phyloP scores from a whole-genome alignment of 2,329 filamentous ascomycete genomes.

The Arthrinium puccinioides region DNA sequence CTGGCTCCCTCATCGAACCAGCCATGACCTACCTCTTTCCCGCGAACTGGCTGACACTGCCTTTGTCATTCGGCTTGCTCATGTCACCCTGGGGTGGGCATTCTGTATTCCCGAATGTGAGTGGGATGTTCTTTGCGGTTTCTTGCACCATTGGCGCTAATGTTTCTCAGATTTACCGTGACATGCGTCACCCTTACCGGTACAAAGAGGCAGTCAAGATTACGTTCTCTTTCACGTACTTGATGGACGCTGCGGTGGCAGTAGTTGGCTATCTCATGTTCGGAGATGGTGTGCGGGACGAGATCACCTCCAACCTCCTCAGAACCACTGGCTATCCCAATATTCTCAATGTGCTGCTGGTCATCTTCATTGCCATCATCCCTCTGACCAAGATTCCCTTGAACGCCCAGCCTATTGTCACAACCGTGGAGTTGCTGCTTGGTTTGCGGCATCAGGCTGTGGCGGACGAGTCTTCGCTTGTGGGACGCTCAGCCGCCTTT shows the following conservation, averaged over 20 bases:
- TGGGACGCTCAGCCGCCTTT: constrained; percentile 49
- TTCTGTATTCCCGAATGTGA: constrained; percentile 70
- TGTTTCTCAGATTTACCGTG: constrained; percentile 45
- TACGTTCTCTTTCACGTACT: constrained; percentile 80
- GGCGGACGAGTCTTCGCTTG: constrained; percentile 35
- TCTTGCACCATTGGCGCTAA: constrained; percentile 3
- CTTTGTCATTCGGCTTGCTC: constrained; percentile 80
- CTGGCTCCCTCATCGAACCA: constrained; percentile 78
- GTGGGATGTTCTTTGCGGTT: constrained; percentile 7
- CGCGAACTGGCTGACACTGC: constrained; percentile 77
- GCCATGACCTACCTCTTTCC: constrained; percentile 77
- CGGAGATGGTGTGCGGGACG: constrained; percentile 77
- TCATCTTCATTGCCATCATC: constrained; percentile 83
- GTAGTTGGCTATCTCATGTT: constrained; percentile 90
- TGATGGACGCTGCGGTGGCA: constrained; percentile 75
- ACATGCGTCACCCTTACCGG: constrained; percentile 70
- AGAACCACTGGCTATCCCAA: constrained; percentile 66
- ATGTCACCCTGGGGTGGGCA: constrained; percentile 68
- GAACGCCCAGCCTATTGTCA: constrained; percentile 80
- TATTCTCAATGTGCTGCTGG: constrained; percentile 68
- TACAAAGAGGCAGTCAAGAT: constrained; percentile 64
- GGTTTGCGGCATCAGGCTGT: constrained; percentile 52
- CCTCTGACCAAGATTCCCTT: constrained; percentile 93
- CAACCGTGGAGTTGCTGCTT: constrained; percentile 72
- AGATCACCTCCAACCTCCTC: constrained; percentile 87